These are phyloP conservation scores for Populus alba DNA, from an alignment of 345 rosid species.

Conservation along the genomic window DNA sequence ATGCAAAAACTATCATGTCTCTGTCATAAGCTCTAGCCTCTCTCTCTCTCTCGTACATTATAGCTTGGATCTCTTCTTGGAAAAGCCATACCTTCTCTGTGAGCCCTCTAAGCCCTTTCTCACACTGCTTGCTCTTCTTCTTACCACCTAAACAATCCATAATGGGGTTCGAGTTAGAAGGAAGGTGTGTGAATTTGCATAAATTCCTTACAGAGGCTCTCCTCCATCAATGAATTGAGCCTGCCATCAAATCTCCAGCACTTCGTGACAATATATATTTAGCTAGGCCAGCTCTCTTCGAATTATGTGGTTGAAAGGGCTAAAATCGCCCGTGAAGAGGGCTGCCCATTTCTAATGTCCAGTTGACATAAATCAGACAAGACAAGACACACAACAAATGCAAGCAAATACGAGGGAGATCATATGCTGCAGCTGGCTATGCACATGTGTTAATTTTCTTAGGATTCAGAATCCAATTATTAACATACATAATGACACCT, in stretches of 20 bases:
- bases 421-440: background rate
- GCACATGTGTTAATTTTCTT: conserved; percentile 11
- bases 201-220: conserved; percentile 33
- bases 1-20: conserved; percentile 40
- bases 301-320: conserved; percentile 9
- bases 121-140: conserved; percentile 25
- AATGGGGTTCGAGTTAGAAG: conserved; percentile 10
- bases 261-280: background rate
- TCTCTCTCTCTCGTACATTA: conserved; percentile 46
- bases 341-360: background rate
- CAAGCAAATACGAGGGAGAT: conserved; percentile 1
- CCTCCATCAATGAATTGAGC: conserved; percentile 18
- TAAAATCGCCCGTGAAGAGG: conserved; percentile 32
- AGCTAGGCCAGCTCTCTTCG: background rate
- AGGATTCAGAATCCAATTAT: conserved; percentile 20
- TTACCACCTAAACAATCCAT: conserved; percentile 55
- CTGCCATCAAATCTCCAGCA: background rate
- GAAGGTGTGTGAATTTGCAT: conserved; percentile 32
- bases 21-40: conserved; percentile 39
- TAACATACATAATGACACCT: background rate
- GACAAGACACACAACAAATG: conserved; percentile 6
- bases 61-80: conserved; percentile 44
- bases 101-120: conserved; percentile 22
- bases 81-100: conserved; percentile 42
- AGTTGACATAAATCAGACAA: background rate